Evolutionary conservation across 2,329 filamentous ascomycete species (phyloP).

Genomic region (Ceratocystis eucalypticola): DNA sequence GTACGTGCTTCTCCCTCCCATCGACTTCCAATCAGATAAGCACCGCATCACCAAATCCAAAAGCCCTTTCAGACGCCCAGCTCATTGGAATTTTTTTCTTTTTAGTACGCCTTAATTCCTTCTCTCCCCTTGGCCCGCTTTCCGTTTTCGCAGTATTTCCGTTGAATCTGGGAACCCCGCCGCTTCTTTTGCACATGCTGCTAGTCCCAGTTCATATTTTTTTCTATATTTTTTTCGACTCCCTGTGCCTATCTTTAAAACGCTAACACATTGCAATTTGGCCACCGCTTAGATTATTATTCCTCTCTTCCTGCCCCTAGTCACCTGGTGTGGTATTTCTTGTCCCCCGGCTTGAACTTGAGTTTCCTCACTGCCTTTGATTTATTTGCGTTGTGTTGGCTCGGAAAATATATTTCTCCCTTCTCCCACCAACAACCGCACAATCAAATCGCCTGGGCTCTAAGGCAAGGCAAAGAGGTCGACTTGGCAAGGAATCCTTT

Average conservation of each 20-base stretch:
- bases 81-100: not conserved
- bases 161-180: slow-evolving; percentile 6
- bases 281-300: slow-evolving; percentile 2
- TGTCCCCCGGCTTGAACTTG: not conserved
- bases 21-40: slow-evolving; percentile 1
- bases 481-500: not conserved
- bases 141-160: slow-evolving; percentile 1
- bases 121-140: not conserved
- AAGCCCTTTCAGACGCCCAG: not conserved
- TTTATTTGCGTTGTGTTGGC: not conserved
- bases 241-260: not conserved
- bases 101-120: not conserved
- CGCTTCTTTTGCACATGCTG: not conserved
- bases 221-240: not conserved
- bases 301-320: not conserved
- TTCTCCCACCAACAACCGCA: not conserved
- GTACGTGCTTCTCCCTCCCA: not conserved
- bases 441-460: not conserved
- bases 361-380: not conserved
- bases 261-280: slow-evolving; percentile 3
- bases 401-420: not conserved
- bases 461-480: not conserved
- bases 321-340: not conserved
- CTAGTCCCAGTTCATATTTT: not conserved
- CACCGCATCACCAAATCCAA: not conserved